phyloP scores from a whole-genome alignment of 805 yeast genomes.

The Suhomyces prunicola region DNA sequence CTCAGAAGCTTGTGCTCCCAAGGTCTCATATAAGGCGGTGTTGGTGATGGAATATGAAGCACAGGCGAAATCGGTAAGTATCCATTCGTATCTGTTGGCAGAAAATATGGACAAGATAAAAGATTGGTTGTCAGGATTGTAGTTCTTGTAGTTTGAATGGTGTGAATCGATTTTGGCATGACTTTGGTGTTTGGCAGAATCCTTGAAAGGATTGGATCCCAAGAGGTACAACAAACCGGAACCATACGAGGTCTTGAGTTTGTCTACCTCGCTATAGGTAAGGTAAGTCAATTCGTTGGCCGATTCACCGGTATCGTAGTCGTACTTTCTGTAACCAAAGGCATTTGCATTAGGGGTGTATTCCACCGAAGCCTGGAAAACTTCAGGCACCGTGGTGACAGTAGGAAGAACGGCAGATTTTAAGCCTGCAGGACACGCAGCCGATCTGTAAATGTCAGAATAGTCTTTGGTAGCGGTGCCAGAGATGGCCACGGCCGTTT shows the following conservation, averaged over 20 bases:
- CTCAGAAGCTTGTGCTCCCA: conserved; percentile 33
- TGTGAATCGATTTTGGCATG: conserved; percentile 23
- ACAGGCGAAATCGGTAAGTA: conserved; percentile 35
- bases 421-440: conserved; percentile 19
- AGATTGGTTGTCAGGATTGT: conserved; percentile 20
- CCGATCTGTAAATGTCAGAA: conserved; percentile 31
- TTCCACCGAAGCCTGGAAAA: conserved; percentile 16
- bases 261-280: conserved; percentile 16
- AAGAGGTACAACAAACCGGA: conserved; percentile 23
- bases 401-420: conserved; percentile 19
- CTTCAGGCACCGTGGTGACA: conserved; percentile 15
- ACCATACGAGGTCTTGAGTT: conserved; percentile 14
- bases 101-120: conserved; percentile 34
- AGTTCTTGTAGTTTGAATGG: conserved; percentile 6
- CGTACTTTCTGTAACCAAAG: conserved; percentile 17
- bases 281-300: conserved; percentile 6
- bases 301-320: conserved; percentile 14
- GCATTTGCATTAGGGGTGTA: conserved; percentile 11
- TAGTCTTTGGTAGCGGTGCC: conserved; percentile 20
- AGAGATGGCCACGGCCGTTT: conserved; percentile 12
- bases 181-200: conserved; percentile 11
- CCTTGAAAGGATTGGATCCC: conserved; percentile 17
- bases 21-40: conserved; percentile 41
- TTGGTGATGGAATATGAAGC: conserved; percentile 30
- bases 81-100: conserved; percentile 37